Base-by-base conservation (phyloP, 805 yeast species). In the Spathaspora passalidarum region DNA sequence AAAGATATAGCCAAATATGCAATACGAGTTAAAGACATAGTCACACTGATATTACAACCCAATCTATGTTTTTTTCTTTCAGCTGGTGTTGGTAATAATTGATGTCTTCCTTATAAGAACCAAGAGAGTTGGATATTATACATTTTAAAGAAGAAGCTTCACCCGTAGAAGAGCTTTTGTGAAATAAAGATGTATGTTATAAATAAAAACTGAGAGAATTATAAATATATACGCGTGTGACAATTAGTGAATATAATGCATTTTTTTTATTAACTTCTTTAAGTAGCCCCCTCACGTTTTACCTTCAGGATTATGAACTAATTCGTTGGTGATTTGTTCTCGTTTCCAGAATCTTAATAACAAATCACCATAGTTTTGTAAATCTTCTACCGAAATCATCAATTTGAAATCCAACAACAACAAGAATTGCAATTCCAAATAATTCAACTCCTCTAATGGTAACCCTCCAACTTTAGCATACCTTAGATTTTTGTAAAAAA, bases 391-490 rank as follows among this genome's bases (percentile, higher is more conserved):
- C 26, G 88, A 84, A 38, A 94, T 88, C 81, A 91, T 80, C 49
- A 92, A 72, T 60, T 84, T 82, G 66, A 94, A 92, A 66, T 94
- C 97, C 43, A 90, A 75, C 49, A 92, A 70, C 42, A 91, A 65
- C 55, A 92, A 69, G 61, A 94, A 91, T 62, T 92, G 97, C 39
- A 94, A 70, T 65, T 94, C 99, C 54, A 94, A 72, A 65, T 88
- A 91, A 61, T 94, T 94, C 61, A 94, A 75, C 63, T 94, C 99
- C 46, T 88, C 96, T 47, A 90, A 74, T 6, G 97, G 96, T 45
- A 92, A 75, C 0, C 98, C 98, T 5, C 98, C 98, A 38, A 92
- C 94, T 63, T 91, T 88, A 9, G 97, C 97, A 63, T 92, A 92
- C 52, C 98, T 78, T 45, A 94, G 82, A 63, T 92, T 92, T 61